Conservation (phyloP, 202 grass and related monocot genomes). For the Eragrostis tef region DNA sequence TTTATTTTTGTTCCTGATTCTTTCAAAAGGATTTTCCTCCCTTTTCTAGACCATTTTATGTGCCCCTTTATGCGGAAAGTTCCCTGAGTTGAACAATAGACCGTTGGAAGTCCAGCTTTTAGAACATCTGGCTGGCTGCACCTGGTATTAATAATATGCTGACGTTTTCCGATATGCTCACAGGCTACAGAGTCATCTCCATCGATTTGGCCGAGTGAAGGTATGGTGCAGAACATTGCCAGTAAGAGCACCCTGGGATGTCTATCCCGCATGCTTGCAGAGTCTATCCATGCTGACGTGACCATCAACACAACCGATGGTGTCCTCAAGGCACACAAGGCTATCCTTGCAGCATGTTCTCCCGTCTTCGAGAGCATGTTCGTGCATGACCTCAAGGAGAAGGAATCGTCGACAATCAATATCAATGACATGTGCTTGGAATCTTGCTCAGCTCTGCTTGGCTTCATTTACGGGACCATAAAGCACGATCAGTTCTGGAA, state of each 20-base stretch:
- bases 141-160: conserved; percentile 10
- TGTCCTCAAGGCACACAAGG: conserved; percentile 76
- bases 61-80: not conserved
- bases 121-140: not conserved
- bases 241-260: conserved; percentile 64
- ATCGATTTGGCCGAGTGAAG: conserved; percentile 63
- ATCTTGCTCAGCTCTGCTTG: conserved; percentile 65
- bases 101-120: not conserved
- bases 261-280: conserved; percentile 78
- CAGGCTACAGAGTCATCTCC: conserved; percentile 63
- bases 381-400: conserved; percentile 78
- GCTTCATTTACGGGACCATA: conserved; percentile 77
- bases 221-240: conserved; percentile 53
- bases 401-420: conserved; percentile 57
- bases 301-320: conserved; percentile 73
- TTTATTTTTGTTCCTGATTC: not conserved
- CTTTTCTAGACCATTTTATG: not conserved
- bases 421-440: conserved; percentile 76
- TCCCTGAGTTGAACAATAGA: not conserved
- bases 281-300: conserved; percentile 75
- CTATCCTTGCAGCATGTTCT: conserved; percentile 64
- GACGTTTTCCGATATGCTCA: not conserved
- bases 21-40: not conserved
- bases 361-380: conserved; percentile 93
- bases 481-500: conserved; percentile 76